Base-by-base conservation (phyloP, 1,284 basidiomycete species). In the Ganoderma sinense region DNA sequence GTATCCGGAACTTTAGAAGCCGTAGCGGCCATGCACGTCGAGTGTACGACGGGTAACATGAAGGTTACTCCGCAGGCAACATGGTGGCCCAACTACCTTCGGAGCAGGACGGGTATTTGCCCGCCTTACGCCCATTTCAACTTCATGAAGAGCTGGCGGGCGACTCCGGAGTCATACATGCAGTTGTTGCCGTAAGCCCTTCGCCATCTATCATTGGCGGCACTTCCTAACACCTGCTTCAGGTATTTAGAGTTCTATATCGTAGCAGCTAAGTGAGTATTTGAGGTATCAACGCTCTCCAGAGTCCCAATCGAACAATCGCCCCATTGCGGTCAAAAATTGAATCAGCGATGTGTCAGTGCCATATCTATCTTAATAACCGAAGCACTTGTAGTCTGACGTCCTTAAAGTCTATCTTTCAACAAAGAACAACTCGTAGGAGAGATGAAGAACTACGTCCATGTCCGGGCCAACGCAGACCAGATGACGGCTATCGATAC, bases 201-300 rank as follows among this genome's bases (percentile, higher is more conserved):
- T 40, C 26, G 4, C 16, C 4, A 16, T 7, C 41, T 6, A 20
- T 29, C 40, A 7, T 2, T 5, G 23, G 59, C 0, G 48, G 31
- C 10, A 39, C 16, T 51, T 39, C 8, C 36, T 39, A 33, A 48
- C 23, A 13, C 2, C 10, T 23, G 0, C 36, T 16, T 18, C n/a
- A 73, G 72, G 5, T 71, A 73, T 53, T 63, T 73, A 10, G 72
- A 73, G 48, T 67, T 69, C n/a, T 73, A 67, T 62, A 67, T 71
- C 29, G 68, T 66, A 2, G 68, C 68, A 18, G 65, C 64, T 8
- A 73, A 73, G 72, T 73, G 33, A 20, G 72, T 64, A 18, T 16
- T 40, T 13, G 16, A 26, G 13, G 10, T 14, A 23, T 41, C 36
- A 23, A 5, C n/a, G 4, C 10, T n/a, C 41, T 36, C 23, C n/a